phyloP scores from a whole-genome alignment of 2,329 filamentous ascomycete genomes.

The Diaporthe aspalathi region DNA sequence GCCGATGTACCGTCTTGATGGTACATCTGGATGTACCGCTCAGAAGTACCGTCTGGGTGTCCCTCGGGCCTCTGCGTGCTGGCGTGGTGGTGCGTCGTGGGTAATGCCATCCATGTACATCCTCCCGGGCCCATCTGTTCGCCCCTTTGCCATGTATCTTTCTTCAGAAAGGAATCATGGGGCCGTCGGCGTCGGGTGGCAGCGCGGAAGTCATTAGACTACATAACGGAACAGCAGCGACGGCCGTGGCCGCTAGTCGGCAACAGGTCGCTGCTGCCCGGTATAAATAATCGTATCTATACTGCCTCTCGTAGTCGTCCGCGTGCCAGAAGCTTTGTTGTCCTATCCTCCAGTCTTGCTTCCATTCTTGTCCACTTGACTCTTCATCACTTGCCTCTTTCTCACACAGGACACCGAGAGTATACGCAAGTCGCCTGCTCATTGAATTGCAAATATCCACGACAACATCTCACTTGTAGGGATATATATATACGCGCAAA shows the following conservation, averaged over 20 bases:
- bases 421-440: not conserved
- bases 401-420: too few species aligned
- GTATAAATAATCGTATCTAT: constrained; percentile 38
- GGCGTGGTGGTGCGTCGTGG: not conserved
- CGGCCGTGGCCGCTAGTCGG: constrained; percentile 31
- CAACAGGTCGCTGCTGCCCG: constrained; percentile 13
- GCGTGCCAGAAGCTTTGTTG: constrained; percentile 13
- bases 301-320: constrained; percentile 17
- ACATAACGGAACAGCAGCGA: constrained; percentile 16
- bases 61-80: constrained; percentile 4
- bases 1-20: not conserved
- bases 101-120: constrained; percentile 4
- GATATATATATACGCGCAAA: not conserved
- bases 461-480: not conserved
- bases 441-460: not conserved
- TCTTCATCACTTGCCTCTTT: not conserved
- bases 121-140: not conserved
- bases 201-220: constrained; percentile 6
- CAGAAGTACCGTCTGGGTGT: not conserved
- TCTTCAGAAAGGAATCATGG: too few species aligned
- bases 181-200: not conserved
- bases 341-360: not conserved
- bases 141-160: constrained; percentile 16
- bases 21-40: not conserved
- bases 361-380: not conserved